Conservation (phyloP, 2,329 filamentous ascomycete genomes). For the Coniella lustricola region DNA sequence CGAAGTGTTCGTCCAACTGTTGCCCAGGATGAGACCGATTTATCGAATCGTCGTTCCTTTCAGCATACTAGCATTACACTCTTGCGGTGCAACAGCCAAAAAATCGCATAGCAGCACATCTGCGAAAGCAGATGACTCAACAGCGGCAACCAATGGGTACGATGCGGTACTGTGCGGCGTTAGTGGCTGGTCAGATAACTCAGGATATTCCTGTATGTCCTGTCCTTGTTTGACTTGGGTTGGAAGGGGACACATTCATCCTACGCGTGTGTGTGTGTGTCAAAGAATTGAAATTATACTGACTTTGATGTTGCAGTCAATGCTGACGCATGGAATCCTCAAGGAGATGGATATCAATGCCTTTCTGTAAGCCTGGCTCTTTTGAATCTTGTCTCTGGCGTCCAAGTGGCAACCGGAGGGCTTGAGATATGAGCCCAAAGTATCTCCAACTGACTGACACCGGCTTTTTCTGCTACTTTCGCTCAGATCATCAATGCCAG, state of each 20-base stretch:
- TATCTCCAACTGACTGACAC: too few species aligned
- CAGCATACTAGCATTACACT: constrained; percentile 13
- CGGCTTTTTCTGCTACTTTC: neutral
- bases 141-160: constrained; percentile 18
- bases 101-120: neutral
- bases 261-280: too few species aligned
- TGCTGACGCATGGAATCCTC: constrained; percentile 27
- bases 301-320: constrained; percentile 19
- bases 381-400: neutral
- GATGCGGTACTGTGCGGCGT: constrained; percentile 24
- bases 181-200: constrained; percentile 18
- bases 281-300: neutral
- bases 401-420: too few species aligned
- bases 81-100: constrained; percentile 2
- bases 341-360: constrained; percentile 24
- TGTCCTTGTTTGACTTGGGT: too few species aligned
- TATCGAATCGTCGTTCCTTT: constrained; percentile 1
- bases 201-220: constrained; percentile 9
- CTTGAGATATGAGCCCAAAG: too few species aligned
- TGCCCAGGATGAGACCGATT: constrained; percentile 3
- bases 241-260: too few species aligned
- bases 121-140: neutral
- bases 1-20: neutral
- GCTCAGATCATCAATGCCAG: constrained; percentile 12
- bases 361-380: constrained; percentile 20